Conservation (phyloP, 805 yeast species). For the Candida ovalis region DNA sequence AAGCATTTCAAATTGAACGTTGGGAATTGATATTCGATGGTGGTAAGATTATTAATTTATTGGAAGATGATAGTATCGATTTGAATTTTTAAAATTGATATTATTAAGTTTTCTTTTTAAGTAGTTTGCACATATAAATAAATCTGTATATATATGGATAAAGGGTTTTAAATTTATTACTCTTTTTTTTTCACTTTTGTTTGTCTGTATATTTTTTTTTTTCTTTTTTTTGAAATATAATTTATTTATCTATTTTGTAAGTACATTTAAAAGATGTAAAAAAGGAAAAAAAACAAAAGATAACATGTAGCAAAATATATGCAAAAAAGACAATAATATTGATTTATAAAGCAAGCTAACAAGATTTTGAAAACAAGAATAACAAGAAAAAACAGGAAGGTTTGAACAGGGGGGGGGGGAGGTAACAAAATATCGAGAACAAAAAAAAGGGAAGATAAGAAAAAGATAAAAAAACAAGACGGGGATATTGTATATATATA, state of each 20-base stretch:
- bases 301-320: neutral
- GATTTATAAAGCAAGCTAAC: neutral
- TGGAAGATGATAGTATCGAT: slow-evolving; percentile 42
- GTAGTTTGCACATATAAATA: neutral
- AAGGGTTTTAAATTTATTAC: no score
- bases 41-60: slow-evolving; percentile 38
- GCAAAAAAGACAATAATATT: neutral
- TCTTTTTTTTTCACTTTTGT: neutral
- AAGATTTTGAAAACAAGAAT: neutral
- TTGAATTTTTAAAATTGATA: slow-evolving; percentile 21
- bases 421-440: no score
- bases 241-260: no score
- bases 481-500: no score
- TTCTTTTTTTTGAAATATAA: neutral
- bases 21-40: slow-evolving; percentile 59
- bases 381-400: neutral
- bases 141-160: neutral
- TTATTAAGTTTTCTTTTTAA: no score
- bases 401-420: no score
- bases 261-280: neutral
- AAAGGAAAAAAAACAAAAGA: neutral
- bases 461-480: no score
- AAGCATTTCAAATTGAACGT: slow-evolving; percentile 54
- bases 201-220: neutral
- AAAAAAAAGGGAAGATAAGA: no score